Conservation (phyloP, 1,139 yeast species). For the Diutina sp. region DNA sequence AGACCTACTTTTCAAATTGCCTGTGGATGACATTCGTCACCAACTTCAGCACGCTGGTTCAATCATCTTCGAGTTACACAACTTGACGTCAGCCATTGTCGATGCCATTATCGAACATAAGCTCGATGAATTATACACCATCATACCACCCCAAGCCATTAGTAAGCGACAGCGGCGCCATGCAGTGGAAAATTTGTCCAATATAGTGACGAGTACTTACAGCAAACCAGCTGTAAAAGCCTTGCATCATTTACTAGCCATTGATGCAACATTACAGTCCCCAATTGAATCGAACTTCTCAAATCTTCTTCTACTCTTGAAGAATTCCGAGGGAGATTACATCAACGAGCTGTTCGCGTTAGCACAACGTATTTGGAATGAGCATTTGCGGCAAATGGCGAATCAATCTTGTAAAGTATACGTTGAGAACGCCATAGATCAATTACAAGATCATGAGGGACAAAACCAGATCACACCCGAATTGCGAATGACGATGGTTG, state of each 20-base stretch:
- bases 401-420: constrained; percentile 7
- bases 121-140: constrained; percentile 6
- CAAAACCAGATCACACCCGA: neutral
- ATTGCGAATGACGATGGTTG: neutral
- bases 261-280: constrained; percentile 40
- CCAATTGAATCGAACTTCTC: constrained; percentile 30
- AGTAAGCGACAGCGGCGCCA: constrained; percentile 26
- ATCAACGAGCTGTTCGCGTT: constrained; percentile 9
- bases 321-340: constrained; percentile 8
- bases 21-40: neutral
- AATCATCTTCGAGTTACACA: constrained; percentile 32
- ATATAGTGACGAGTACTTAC: constrained; percentile 1
- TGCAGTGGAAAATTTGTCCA: constrained; percentile 20
- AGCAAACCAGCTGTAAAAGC: constrained; percentile 7
- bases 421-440: neutral
- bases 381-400: constrained; percentile 9
- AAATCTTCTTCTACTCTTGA: constrained; percentile 11
- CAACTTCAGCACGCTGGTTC: constrained; percentile 6
- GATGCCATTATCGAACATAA: constrained; percentile 6
- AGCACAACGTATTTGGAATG: constrained; percentile 17
- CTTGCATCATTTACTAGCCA: constrained; percentile 22
- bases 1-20: constrained; percentile 7
- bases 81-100: constrained; percentile 16
- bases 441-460: neutral
- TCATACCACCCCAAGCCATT: constrained; percentile 39